Conservation (phyloP, 1,139 yeast species). For the Kurtzmaniella natalensis region DNA sequence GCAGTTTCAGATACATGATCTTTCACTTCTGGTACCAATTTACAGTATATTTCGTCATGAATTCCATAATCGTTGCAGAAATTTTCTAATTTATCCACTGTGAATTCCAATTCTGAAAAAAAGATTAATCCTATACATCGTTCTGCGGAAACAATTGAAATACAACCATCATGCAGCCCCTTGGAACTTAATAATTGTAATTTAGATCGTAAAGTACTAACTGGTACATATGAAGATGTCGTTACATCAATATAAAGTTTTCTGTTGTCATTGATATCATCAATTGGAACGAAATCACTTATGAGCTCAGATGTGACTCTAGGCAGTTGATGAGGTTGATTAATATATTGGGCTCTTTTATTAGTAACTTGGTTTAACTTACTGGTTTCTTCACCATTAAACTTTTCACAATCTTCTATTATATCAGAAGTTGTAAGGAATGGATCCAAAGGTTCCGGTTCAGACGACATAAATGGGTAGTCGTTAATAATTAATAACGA, state of each 20-base stretch:
- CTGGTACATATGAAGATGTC: conserved; percentile 32
- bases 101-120: conserved; percentile 51
- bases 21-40: conserved; percentile 17
- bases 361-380: conserved; percentile 2
- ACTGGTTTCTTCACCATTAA: conserved; percentile 5
- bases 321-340: conserved; percentile 1
- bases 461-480: conserved; percentile 50
- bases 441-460: conserved; percentile 36
- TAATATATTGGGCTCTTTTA: conserved; percentile 1
- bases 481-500: conserved; percentile 45
- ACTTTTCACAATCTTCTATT: conserved; percentile 16
- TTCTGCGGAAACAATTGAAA: conserved; percentile 39
- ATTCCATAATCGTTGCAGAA: conserved; percentile 25
- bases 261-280: conserved; percentile 5
- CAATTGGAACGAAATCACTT: conserved; percentile 5
- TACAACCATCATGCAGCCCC: conserved; percentile 51
- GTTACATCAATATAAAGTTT: conserved; percentile 36
- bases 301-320: conserved; percentile 2
- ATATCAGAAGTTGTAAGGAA: conserved; percentile 33
- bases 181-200: conserved; percentile 33
- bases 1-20: conserved; percentile 9
- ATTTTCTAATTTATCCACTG: conserved; percentile 42
- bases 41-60: conserved; percentile 31
- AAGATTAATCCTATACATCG: conserved; percentile 47
- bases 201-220: conserved; percentile 28